phyloP scores from a whole-genome alignment of 495 filamentous ascomycete species.

The Lasiosphaeria miniovina region DNA sequence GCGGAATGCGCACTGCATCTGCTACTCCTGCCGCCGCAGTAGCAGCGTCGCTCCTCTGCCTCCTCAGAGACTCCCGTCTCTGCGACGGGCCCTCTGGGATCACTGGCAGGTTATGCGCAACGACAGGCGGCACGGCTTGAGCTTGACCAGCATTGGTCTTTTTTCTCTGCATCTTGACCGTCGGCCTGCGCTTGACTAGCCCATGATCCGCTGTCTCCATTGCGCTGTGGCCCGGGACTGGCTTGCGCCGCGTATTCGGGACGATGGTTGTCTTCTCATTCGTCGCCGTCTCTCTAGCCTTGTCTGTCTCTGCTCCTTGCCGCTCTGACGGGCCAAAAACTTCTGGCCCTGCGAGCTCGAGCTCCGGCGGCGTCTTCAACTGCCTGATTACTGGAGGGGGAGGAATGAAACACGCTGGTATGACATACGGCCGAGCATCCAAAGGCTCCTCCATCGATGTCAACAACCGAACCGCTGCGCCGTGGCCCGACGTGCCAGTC shows the following conservation, averaged over 20 bases:
- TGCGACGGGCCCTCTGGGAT: constrained; percentile 46
- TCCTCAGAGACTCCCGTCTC: constrained; percentile 29
- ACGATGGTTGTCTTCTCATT: no score
- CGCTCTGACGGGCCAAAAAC: no score
- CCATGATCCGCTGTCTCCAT: no score
- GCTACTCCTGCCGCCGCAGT: background rate
- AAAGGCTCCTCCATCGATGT: constrained; percentile 49
- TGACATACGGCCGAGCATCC: constrained; percentile 43
- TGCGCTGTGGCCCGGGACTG: background rate
- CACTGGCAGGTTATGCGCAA: constrained; percentile 29
- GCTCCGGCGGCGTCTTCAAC: background rate
- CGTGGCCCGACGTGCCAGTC: constrained; percentile 27
- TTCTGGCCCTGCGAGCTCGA: background rate
- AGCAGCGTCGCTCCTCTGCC: constrained; percentile 3
- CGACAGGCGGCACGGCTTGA: background rate
- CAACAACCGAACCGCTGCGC: constrained; percentile 47
- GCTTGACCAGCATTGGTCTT: constrained; percentile 5
- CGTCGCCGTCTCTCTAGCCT: no score
- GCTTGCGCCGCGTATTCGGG: constrained; percentile 11
- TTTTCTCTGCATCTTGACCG: constrained; percentile 48
- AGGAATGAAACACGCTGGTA: constrained; percentile 27
- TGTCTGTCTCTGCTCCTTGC: no score
- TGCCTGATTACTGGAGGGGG: constrained; percentile 21
- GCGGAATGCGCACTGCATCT: background rate
- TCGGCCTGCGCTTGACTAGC: constrained; percentile 17